Conservation (phyloP, 2,329 filamentous ascomycete genomes). For the Colletotrichum sp. region DNA sequence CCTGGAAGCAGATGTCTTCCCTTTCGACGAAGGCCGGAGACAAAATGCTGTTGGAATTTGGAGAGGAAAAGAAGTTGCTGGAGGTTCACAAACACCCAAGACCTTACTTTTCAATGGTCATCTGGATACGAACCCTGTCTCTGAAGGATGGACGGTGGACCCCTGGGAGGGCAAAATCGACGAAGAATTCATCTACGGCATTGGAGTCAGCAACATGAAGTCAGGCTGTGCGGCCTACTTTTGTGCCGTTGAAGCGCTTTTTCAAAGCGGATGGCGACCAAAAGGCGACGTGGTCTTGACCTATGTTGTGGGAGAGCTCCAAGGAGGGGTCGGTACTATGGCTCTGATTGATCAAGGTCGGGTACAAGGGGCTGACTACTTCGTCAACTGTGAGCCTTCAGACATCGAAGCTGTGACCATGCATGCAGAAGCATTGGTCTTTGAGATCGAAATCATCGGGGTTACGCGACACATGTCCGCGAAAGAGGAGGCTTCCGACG, state of each 20-base stretch:
- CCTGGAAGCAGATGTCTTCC: conserved; percentile 25
- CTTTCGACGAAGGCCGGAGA: conserved; percentile 25
- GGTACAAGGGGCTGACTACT: conserved; percentile 24
- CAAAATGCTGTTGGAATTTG: conserved; percentile 29
- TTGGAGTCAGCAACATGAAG: conserved; percentile 34
- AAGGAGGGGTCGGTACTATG: conserved; percentile 29
- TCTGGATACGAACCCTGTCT: conserved; percentile 32
- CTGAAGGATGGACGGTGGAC: conserved; percentile 32
- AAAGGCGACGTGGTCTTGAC: conserved; percentile 26
- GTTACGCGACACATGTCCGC: conserved; percentile 31
- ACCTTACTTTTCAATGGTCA: conserved; percentile 31
- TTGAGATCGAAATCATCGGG: conserved; percentile 26
- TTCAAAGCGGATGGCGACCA: conserved; percentile 24
- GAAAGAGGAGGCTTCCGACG: conserved; percentile 28
- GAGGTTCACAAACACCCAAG: background rate
- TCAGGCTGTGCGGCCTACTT: conserved; percentile 32
- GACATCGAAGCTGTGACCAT: conserved; percentile 29
- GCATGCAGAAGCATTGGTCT: conserved; percentile 29
- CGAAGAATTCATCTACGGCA: conserved; percentile 30
- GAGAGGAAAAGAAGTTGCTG: background rate
- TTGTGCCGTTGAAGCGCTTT: conserved; percentile 28
- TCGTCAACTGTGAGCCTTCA: conserved; percentile 32
- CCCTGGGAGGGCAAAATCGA: conserved; percentile 33
- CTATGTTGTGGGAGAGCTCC: conserved; percentile 31
- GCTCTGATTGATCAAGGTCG: conserved; percentile 27